Evolutionary conservation across 192 early-diverging fungal genomes (phyloP).

Genomic region (Backusella luteola): DNA sequence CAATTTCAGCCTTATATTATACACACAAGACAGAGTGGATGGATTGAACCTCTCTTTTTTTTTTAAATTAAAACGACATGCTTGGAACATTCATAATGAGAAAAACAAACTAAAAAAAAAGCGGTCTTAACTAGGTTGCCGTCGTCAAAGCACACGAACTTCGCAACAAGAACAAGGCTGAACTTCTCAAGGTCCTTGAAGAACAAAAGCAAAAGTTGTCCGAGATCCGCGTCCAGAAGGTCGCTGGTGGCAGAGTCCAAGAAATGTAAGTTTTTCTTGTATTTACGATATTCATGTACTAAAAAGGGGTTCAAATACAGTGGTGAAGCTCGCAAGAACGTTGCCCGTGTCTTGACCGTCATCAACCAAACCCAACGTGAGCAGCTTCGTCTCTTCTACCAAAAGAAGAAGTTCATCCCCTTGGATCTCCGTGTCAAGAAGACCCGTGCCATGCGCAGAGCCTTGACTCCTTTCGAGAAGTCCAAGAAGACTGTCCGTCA

Average conservation of each 20-base stretch:
- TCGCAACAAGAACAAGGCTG: slow-evolving; percentile 91
- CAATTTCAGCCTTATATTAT: not conserved
- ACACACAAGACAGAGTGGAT: not conserved
- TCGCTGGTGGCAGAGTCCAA: slow-evolving; percentile 81
- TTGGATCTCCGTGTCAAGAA: slow-evolving; percentile 98
- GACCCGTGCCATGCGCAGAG: slow-evolving; percentile 97
- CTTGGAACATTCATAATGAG: not conserved
- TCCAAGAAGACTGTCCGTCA: slow-evolving; percentile 85
- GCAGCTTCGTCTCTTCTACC: slow-evolving; percentile 88
- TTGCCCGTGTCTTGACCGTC: slow-evolving; percentile 94
- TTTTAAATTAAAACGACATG: not conserved
- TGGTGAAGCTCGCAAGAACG: slow-evolving; percentile 86
- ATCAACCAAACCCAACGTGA: slow-evolving; percentile 92
- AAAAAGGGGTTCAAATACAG: not conserved
- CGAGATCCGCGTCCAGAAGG: slow-evolving; percentile 92
- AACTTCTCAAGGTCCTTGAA: slow-evolving; percentile 89
- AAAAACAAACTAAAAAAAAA: not conserved
- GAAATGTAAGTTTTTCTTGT: slow-evolving; percentile 63
- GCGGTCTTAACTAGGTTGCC: slow-evolving; percentile 61
- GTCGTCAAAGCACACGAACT: slow-evolving; percentile 88
- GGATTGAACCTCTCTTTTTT: not conserved
- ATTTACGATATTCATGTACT: too few species aligned
- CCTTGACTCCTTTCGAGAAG: slow-evolving; percentile 81
- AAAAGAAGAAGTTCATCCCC: slow-evolving; percentile 93
- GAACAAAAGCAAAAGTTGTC: slow-evolving; percentile 94